These are phyloP conservation scores for Mucor mucedo DNA, from an alignment of 371 early-diverging fungal species.

Conservation along the genomic window DNA sequence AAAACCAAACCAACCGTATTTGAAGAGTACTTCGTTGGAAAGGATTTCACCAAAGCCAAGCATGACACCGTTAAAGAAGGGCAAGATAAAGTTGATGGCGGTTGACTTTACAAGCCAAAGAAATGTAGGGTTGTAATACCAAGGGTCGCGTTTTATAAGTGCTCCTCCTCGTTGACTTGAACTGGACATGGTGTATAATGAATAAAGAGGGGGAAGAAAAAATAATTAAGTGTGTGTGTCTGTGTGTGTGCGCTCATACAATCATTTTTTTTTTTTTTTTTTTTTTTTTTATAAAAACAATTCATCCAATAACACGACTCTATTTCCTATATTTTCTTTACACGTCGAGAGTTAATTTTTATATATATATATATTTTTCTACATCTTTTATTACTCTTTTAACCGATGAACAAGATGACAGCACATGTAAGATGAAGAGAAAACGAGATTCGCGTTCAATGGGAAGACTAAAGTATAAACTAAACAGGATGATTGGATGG, in stretches of 20 bases:
- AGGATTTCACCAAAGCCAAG: conserved; percentile 85
- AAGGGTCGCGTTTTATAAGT: conserved; percentile 42
- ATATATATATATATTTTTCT: background rate
- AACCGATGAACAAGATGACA: conserved; percentile 21
- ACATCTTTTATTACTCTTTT: conserved; percentile 7
- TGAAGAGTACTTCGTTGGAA: conserved; percentile 78
- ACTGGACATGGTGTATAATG: conserved; percentile 3
- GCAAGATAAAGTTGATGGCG: conserved; percentile 69
- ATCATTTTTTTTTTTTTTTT: no score
- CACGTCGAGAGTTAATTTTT: conserved; percentile 1
- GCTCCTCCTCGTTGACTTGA: conserved; percentile 10
- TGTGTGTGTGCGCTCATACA: no score
- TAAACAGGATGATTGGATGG: conserved; percentile 38
- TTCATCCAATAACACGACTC: background rate
- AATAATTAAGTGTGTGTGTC: no score
- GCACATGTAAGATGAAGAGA: conserved; percentile 20
- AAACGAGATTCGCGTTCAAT: background rate
- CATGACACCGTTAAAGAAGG: conserved; percentile 83
- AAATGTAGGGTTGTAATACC: conserved; percentile 54
- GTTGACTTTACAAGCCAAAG: conserved; percentile 49
- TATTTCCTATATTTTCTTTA: background rate
- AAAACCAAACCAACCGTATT: conserved; percentile 76
- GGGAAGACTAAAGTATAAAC: background rate
- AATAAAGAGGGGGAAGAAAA: background rate
- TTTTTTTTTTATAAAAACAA: background rate